These are phyloP conservation scores for Ploettnerulaceae sp. DNA, from an alignment of 2,329 filamentous ascomycete genomes.

Conservation along the genomic window DNA sequence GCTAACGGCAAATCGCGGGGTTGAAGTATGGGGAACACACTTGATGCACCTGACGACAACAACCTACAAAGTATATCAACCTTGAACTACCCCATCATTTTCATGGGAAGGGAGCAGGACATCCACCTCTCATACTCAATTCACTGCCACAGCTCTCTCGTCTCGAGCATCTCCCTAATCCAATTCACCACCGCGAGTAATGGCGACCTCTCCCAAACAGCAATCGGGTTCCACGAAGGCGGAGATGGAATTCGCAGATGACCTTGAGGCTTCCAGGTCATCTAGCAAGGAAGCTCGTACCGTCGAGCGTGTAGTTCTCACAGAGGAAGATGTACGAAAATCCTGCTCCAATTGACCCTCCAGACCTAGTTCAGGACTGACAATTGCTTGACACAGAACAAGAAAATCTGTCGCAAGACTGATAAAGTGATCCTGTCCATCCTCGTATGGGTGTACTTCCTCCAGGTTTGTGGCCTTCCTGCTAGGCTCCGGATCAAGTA, in stretches of 20 bases:
- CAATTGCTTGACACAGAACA: slow-evolving; percentile 38
- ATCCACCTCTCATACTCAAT: slow-evolving; percentile 2
- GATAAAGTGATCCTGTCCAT: slow-evolving; percentile 53
- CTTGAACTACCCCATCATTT: too few species aligned
- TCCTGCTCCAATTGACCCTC: not conserved
- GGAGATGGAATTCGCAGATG: slow-evolving; percentile 13
- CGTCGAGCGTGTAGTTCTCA: slow-evolving; percentile 16
- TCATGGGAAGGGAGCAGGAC: too few species aligned
- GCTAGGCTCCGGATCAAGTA: too few species aligned
- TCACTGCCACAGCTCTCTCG: not conserved
- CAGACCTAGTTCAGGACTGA: not conserved
- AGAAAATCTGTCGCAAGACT: slow-evolving; percentile 55
- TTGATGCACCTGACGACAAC: too few species aligned
- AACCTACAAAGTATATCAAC: too few species aligned
- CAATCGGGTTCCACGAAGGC: slow-evolving; percentile 7
- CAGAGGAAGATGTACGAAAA: slow-evolving; percentile 26
- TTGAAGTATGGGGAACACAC: too few species aligned
- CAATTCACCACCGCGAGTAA: not conserved
- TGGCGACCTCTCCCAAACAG: not conserved
- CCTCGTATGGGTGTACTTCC: slow-evolving; percentile 54
- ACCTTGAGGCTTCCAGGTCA: slow-evolving; percentile 12
- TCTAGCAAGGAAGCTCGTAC: slow-evolving; percentile 13
- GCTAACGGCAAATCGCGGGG: too few species aligned
- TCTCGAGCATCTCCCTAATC: not conserved
- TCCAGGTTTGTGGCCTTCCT: slow-evolving; percentile 42